Conservation (phyloP, 108 stramenopile species). For the Asterionellopsis glacialis region DNA sequence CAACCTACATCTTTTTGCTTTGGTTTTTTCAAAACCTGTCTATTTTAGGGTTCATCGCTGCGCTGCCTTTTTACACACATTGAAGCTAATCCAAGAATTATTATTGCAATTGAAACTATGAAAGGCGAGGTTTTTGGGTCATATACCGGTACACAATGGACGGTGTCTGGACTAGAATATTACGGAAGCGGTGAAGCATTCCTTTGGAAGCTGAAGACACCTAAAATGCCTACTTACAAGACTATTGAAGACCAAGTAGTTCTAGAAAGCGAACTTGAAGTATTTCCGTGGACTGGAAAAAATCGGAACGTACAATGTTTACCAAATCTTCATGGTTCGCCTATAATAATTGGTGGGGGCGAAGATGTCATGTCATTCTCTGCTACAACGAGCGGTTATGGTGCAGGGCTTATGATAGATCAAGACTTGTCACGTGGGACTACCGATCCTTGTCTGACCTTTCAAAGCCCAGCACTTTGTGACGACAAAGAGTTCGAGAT, state of each 20-base stretch:
- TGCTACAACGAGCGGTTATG: constrained; percentile 21
- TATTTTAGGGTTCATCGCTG: constrained; percentile 46
- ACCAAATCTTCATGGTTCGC: constrained; percentile 20
- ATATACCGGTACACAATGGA: constrained; percentile 70
- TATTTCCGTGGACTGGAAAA: constrained; percentile 36
- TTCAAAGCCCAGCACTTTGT: constrained; percentile 31
- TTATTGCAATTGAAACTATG: constrained; percentile 74
- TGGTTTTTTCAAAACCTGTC: too few relatives aligned
- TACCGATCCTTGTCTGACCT: constrained; percentile 38
- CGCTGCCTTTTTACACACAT: constrained; percentile 29
- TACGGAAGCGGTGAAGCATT: constrained; percentile 62
- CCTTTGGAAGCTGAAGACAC: constrained; percentile 51
- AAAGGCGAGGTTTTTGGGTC: constrained; percentile 77
- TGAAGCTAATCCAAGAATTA: constrained; percentile 42
- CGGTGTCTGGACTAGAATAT: constrained; percentile 29
- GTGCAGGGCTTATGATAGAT: constrained; percentile 34
- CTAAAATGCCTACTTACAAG: constrained; percentile 23
- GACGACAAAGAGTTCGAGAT: constrained; percentile 40
- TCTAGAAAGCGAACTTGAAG: constrained; percentile 42
- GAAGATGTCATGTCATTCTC: constrained; percentile 8
- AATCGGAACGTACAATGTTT: constrained; percentile 42
- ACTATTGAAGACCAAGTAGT: constrained; percentile 37
- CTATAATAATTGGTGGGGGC: constrained; percentile 42
- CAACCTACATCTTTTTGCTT: constrained; percentile 5
- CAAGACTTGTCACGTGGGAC: constrained; percentile 30